These are phyloP conservation scores for Apiospora arundinis DNA, from an alignment of 2,329 filamentous ascomycete species.

Conservation along the genomic window DNA sequence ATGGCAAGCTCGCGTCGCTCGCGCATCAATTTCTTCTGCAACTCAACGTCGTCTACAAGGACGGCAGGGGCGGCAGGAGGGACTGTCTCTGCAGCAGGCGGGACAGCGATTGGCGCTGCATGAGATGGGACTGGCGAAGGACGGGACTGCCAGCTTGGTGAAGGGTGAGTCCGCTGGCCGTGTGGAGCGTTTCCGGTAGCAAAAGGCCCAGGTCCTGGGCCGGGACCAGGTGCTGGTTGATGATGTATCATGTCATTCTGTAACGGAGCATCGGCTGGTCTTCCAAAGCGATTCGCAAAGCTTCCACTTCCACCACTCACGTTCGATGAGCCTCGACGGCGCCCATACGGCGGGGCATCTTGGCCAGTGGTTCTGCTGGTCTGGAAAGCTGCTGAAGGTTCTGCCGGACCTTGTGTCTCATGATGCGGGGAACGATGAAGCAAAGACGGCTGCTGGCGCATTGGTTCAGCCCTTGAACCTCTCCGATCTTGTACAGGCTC, in stretches of 20 bases:
- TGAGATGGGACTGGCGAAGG: constrained; percentile 52
- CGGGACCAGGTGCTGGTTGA: constrained; percentile 37
- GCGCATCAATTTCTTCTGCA: constrained; percentile 75
- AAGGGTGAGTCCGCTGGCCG: constrained; percentile 34
- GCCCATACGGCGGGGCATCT: constrained; percentile 68
- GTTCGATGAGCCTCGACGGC: constrained; percentile 87
- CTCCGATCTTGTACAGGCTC: constrained; percentile 86
- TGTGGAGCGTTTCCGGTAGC: constrained; percentile 27
- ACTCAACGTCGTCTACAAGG: constrained; percentile 63
- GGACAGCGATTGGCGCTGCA: constrained; percentile 47
- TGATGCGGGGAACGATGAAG: constrained; percentile 74
- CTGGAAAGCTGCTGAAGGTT: constrained; percentile 88
- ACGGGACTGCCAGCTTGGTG: constrained; percentile 47
- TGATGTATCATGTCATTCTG: constrained; percentile 42
- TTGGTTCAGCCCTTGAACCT: constrained; percentile 70
- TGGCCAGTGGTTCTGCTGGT: constrained; percentile 72
- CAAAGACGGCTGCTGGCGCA: constrained; percentile 75
- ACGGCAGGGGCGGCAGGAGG: constrained; percentile 36
- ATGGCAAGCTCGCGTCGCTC: constrained; percentile 73
- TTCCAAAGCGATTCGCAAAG: constrained; percentile 63
- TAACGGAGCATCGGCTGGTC: constrained; percentile 50
- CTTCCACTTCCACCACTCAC: constrained; percentile 85
- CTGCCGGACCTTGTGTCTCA: constrained; percentile 70
- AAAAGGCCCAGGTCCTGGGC: constrained; percentile 52
- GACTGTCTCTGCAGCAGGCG: constrained; percentile 36